Conservation (phyloP, 2,329 filamentous ascomycete species). For the Cordyceps militaris region DNA sequence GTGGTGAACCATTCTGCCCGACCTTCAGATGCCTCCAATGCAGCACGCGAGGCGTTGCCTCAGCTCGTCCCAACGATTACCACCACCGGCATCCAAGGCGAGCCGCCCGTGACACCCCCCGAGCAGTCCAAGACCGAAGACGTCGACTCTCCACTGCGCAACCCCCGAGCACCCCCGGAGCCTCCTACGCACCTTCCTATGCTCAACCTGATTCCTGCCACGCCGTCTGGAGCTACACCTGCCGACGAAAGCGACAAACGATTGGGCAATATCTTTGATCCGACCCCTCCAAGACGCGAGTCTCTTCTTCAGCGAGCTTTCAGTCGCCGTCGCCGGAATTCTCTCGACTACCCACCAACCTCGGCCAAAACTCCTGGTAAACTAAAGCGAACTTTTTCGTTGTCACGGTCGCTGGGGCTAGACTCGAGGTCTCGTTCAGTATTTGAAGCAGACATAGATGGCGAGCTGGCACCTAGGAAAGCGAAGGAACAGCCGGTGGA, state of each 20-base stretch:
- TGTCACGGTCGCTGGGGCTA: constrained; percentile 36
- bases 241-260: constrained; percentile 43
- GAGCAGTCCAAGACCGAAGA: constrained; percentile 43
- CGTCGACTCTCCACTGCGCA: constrained; percentile 55
- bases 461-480: constrained; percentile 31
- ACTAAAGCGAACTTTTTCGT: constrained; percentile 45
- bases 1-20: constrained; percentile 51
- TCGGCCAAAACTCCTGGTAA: constrained; percentile 35
- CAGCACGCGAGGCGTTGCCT: constrained; percentile 19
- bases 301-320: constrained; percentile 50
- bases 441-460: constrained; percentile 22
- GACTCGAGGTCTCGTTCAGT: constrained; percentile 22
- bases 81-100: constrained; percentile 32
- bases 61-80: constrained; percentile 30
- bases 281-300: constrained; percentile 38
- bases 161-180: constrained; percentile 52
- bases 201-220: constrained; percentile 57
- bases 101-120: constrained; percentile 44
- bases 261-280: constrained; percentile 48
- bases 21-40: constrained; percentile 39
- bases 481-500: constrained; percentile 43
- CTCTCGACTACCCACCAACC: constrained; percentile 34
- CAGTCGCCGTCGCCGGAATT: constrained; percentile 39
- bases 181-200: constrained; percentile 36
- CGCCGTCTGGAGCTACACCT: constrained; percentile 53